Evolutionary conservation across 31 red algal genomes (phyloP).

Genomic region (Asparagopsis taxiformis): DNA sequence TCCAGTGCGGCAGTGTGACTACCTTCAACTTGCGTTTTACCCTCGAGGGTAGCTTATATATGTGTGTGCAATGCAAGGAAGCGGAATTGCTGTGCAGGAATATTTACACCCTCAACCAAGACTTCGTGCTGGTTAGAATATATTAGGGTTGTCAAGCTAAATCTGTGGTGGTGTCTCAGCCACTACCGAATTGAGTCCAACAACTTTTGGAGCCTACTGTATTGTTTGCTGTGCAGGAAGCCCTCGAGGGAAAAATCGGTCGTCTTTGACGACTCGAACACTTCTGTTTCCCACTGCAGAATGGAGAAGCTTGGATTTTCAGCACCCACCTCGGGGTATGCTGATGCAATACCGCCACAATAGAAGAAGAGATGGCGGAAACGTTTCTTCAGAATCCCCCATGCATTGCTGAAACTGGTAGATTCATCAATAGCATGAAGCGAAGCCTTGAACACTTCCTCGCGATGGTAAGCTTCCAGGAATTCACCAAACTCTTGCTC

Average conservation of each 20-base stretch:
- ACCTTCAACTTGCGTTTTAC: background rate
- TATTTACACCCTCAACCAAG: background rate
- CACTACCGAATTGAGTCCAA: constrained; percentile 2
- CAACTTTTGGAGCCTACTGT: background rate
- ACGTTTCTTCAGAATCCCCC: constrained; percentile 12
- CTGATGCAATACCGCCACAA: constrained; percentile 30
- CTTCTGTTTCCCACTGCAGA: background rate
- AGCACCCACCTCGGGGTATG: background rate
- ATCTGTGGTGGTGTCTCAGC: background rate
- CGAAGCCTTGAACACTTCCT: constrained; percentile 14
- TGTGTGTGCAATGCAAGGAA: background rate
- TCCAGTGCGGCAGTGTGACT: no score
- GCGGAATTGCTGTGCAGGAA: background rate
- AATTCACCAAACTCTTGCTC: constrained; percentile 34
- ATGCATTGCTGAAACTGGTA: constrained; percentile 5
- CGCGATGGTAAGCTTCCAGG: constrained; percentile 20
- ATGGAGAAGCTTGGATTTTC: constrained; percentile 2
- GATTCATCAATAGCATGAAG: background rate
- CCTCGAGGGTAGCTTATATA: no score
- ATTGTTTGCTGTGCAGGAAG: constrained; percentile 24
- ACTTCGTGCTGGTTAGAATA: background rate
- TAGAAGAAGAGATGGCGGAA: constrained; percentile 15
- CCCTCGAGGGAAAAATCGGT: constrained; percentile 33
- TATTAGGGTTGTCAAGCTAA: background rate
- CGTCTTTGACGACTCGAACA: background rate